Base-by-base conservation (phyloP, 2,329 filamentous ascomycete genomes). In the Neospermospora avenae region DNA sequence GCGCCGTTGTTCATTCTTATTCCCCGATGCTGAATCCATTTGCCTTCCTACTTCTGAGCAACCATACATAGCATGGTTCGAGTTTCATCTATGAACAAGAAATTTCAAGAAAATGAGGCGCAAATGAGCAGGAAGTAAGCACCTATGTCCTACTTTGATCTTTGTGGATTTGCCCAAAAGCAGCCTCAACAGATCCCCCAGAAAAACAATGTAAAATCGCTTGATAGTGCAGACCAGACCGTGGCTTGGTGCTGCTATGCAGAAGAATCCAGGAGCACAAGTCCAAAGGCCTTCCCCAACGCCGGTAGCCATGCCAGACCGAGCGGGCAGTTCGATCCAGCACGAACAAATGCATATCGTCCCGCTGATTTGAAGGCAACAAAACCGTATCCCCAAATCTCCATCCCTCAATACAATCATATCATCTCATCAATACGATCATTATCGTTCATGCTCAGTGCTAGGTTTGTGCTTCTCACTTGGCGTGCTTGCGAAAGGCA, bases 401-500 rank as follows among this genome's bases (percentile, higher is more conserved):
- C 44, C 54, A 20, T 44, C 34, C 54, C 25, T 44, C 34, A 60
- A 39, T 48, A 46, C 39, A 59, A 57, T 34, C 45, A 54, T 61
- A 57, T 60, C 52, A 59, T 48, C 37, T 57, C 58, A 37, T 61
- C 42, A 61, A 41, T 37, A 39, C 53, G 52, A 58, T 62, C 60
- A 59, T 62, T 51, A 60, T 42, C 45, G 25, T 46, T 53, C 35
- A 55, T 34, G 34, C n/a, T 28, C 35, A 37, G 28, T 31, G 28
- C 6, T 31, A 31, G 11, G 28, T 31, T 42, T 55, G 44, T 14
- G 10, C 42, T 16, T 35, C 39, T 69, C 82, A 87, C 77, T 87
- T 87, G 59, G 80, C 78, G 66, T 87, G 83, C 74, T 89, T 88
- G 80, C 92, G 91, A 79, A 95, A 99, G 57, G 90, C 87, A 63